These are phyloP conservation scores for Colletotrichum liriopes DNA, from an alignment of 2,329 filamentous ascomycete species.

Conservation along the genomic window DNA sequence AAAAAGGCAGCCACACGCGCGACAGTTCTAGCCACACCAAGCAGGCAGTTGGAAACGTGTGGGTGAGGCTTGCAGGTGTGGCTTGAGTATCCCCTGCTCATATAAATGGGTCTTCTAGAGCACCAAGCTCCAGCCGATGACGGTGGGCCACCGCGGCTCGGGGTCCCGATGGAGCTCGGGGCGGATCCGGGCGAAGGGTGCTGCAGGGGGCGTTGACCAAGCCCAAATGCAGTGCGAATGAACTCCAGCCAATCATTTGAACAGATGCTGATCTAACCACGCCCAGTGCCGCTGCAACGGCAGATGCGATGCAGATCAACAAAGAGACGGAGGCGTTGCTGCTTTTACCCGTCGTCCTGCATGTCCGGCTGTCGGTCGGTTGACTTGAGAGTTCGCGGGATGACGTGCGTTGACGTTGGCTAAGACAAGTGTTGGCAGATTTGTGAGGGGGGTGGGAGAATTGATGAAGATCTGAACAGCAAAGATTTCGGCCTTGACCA, in stretches of 20 bases:
- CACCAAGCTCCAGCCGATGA: not conserved
- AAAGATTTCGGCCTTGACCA: not conserved
- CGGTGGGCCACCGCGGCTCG: slow-evolving; percentile 16
- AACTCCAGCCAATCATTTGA: slow-evolving; percentile 13
- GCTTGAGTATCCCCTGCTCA: not conserved
- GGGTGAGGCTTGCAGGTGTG: slow-evolving; percentile 4
- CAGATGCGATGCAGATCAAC: not conserved
- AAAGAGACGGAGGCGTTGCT: slow-evolving; percentile 3
- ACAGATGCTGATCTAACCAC: slow-evolving; percentile 11
- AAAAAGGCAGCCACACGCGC: slow-evolving; percentile 27
- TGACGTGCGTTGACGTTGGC: slow-evolving; percentile 3
- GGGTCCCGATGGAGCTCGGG: slow-evolving; percentile 20
- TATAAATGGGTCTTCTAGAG: not conserved
- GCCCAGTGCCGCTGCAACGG: not conserved
- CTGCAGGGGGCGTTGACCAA: slow-evolving; percentile 33
- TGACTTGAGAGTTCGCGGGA: not conserved
- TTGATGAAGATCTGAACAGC: not conserved
- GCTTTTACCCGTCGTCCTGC: slow-evolving; percentile 10
- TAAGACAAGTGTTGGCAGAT: not conserved
- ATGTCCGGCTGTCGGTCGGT: slow-evolving; percentile 11
- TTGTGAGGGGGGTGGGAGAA: not conserved
- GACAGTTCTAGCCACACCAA: slow-evolving; percentile 13
- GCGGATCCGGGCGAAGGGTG: slow-evolving; percentile 17
- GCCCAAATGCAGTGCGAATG: slow-evolving; percentile 1
- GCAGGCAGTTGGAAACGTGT: not conserved